These are phyloP conservation scores for Leccinum olivaceopallidum DNA, from an alignment of 768 basidiomycete species.

Conservation along the genomic window DNA sequence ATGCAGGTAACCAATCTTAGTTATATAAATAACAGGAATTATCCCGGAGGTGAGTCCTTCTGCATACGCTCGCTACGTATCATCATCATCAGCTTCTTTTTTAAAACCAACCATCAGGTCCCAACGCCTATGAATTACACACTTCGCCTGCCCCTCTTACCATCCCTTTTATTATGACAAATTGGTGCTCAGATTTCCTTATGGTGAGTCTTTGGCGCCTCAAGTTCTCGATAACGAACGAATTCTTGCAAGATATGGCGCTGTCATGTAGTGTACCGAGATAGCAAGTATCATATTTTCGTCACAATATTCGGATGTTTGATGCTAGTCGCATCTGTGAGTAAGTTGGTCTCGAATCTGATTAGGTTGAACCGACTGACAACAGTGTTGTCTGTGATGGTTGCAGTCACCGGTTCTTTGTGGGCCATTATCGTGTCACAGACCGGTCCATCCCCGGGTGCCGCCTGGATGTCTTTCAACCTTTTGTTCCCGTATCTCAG, in stretches of 20 bases:
- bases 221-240: not conserved
- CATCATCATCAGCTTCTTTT: too few species aligned
- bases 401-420: constrained; percentile 29
- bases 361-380: not conserved
- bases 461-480: constrained; percentile 33
- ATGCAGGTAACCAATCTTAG: constrained; percentile 27
- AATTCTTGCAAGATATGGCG: constrained; percentile 31
- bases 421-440: constrained; percentile 31
- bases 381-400: not conserved
- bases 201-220: constrained; percentile 25
- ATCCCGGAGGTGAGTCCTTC: constrained; percentile 29
- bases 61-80: not conserved
- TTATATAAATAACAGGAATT: constrained; percentile 33
- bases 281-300: constrained; percentile 20
- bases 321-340: constrained; percentile 27
- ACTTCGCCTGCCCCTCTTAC: constrained; percentile 30
- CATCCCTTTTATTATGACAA: constrained; percentile 28
- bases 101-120: constrained; percentile 16
- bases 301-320: constrained; percentile 19
- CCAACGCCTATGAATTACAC: constrained; percentile 23
- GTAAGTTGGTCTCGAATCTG: constrained; percentile 11
- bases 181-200: constrained; percentile 32
- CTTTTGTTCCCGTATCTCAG: constrained; percentile 35
- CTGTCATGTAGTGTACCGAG: constrained; percentile 33
- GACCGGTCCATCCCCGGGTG: constrained; percentile 16